Evolutionary conservation across 495 filamentous ascomycete genomes (phyloP).

Genomic region (Neurospora sp.): DNA sequence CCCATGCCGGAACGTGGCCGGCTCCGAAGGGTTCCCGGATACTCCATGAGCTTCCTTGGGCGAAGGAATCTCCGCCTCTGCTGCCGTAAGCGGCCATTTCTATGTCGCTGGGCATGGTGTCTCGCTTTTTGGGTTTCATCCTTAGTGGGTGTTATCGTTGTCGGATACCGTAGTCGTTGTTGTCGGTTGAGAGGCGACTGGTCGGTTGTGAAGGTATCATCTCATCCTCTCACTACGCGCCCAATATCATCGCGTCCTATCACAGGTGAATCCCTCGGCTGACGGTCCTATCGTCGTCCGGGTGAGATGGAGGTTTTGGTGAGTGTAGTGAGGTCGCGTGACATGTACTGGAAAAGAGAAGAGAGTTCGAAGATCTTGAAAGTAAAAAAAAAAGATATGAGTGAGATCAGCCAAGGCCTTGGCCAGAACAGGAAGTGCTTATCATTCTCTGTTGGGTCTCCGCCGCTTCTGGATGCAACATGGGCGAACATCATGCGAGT

Average conservation of each 20-base stretch:
- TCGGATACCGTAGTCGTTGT: not conserved
- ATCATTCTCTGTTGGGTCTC: not conserved
- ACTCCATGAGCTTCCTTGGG: slow-evolving; percentile 29
- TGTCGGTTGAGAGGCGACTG: not conserved
- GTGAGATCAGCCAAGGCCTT: not conserved
- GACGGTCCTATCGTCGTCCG: not conserved
- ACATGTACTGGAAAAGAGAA: not conserved
- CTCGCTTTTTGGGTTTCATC: not conserved
- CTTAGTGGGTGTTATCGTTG: not conserved
- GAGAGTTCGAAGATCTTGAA: not conserved
- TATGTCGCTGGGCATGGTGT: not conserved
- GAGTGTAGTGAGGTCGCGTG: not conserved
- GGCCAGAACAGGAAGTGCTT: not conserved
- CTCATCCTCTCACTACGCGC: not conserved
- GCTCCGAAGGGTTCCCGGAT: slow-evolving; percentile 22
- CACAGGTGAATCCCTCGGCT: not conserved
- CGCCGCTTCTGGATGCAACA: not conserved
- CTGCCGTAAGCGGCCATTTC: not conserved
- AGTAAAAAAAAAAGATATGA: not conserved
- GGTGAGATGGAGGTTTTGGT: not conserved
- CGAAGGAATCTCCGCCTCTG: slow-evolving; percentile 19
- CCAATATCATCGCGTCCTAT: not conserved
- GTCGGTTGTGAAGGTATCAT: not conserved
- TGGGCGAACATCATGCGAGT: not conserved
- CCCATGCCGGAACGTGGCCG: not conserved